Evolutionary conservation across 805 yeast genomes (phyloP), one percentile per base, ranked within the genome.

Genomic region (Crinitomyces ghanaensis): DNA sequence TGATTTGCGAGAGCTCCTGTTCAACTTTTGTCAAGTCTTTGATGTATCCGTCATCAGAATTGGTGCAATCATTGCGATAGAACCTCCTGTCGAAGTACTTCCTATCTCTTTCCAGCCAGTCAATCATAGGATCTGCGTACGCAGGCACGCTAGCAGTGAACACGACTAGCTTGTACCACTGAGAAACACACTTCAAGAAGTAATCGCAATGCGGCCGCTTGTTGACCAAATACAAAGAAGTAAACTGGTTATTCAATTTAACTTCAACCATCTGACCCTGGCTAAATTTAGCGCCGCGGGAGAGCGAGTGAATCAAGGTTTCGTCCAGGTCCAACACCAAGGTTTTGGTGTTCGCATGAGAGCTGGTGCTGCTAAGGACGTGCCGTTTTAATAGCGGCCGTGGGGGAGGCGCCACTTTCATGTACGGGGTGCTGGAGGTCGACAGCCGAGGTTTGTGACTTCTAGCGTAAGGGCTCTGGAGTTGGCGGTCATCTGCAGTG

Each of bases 71-170:
- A 45, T 69, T 68, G 47, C 97, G 65, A 55, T 88, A 88, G 42
- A 66, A 74, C 33, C 97, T 62, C 37, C 66, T 67, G 29, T 61
- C 48, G 59, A 72, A 74, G 59, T 54, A 64, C 48, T 57, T 50
- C 46, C 63, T 39, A 44, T 77, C 82, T 46, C 68, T 65, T 53
- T 88, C 97, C 14, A 88, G 63, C 75, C 86, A 82, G 56, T 88
- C 88, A 33, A 91, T 82, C 32, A 91, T 93, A 0, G 98, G 97
- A 50, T 91, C 98, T 0, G 98, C 97, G 50, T 91, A 91, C 51
- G 84, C 95, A 54, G 76, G 73, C 40, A 91, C 86, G 25, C 93
- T 79, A 2, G 98, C 98, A 0, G 98, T 91, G 63, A 91, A 91
- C 6, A 93, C 74, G 20, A 85, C 86, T 27, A 91, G 61, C 45